phyloP scores from a whole-genome alignment of 1,284 basidiomycete genomes.

The Cutaneotrichosporon cavernicola region DNA sequence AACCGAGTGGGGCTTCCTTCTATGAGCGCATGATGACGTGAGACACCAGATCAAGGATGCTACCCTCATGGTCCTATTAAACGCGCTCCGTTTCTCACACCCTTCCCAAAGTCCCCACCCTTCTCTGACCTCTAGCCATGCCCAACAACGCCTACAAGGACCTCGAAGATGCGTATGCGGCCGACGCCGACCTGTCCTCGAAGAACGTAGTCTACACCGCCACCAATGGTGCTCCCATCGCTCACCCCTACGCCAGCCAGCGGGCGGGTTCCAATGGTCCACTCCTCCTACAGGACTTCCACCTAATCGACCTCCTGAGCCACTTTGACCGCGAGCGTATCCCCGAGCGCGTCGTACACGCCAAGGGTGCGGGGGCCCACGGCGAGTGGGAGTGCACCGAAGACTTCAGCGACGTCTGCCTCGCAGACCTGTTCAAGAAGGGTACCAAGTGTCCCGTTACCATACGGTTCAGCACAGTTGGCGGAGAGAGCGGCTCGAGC shows the following conservation, averaged over 20 bases:
- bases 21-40: too few relatives aligned
- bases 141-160: conserved; percentile 1
- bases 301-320: conserved; percentile 63
- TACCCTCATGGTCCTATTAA: neutral
- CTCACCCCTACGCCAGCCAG: conserved; percentile 64
- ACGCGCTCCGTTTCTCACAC: neutral
- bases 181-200: neutral
- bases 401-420: conserved; percentile 74
- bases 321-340: conserved; percentile 94
- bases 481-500: conserved; percentile 75
- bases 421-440: conserved; percentile 69
- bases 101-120: neutral
- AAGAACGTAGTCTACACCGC: conserved; percentile 64
- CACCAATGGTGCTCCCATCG: conserved; percentile 72
- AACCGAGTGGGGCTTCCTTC: neutral
- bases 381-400: conserved; percentile 85
- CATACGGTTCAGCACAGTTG: conserved; percentile 56
- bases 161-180: conserved; percentile 8
- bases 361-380: conserved; percentile 69
- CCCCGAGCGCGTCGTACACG: conserved; percentile 78
- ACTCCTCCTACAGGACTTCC: conserved; percentile 74
- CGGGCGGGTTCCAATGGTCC: conserved; percentile 73
- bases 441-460: conserved; percentile 63
- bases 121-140: neutral
- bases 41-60: too few relatives aligned